A percentile compares a stretch with the other conserved stretches of the same genome.
Evolutionary conservation across 306 rosid genomes (phyloP).

Genomic region (Myrica gale): DNA sequence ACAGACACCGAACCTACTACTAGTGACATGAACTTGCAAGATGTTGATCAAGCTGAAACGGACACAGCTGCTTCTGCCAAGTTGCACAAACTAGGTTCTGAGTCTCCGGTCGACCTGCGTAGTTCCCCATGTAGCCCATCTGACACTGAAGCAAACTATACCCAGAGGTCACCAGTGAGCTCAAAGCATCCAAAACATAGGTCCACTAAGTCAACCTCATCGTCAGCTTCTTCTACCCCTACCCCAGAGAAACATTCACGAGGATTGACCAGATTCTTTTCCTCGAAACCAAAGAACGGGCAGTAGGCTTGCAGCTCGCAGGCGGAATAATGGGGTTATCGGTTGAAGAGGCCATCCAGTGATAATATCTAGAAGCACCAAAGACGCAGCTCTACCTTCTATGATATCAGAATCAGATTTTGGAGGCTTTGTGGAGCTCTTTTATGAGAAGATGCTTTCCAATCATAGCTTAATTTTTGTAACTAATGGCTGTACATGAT

Average conservation of each 20-base stretch:
- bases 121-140: conserved; percentile 58
- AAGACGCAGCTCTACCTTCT: conserved; percentile 26
- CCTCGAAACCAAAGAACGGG: conserved; percentile 69
- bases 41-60: conserved; percentile 47
- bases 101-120: conserved; percentile 54
- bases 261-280: conserved; percentile 93
- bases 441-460: conserved; percentile 24
- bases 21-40: conserved; percentile 47
- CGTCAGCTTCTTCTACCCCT: conserved; percentile 62
- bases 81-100: conserved; percentile 46
- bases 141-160: conserved; percentile 50
- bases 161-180: conserved; percentile 53
- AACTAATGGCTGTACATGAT: conserved; percentile 82
- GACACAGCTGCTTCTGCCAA: conserved; percentile 44
- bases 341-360: conserved; percentile 21
- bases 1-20: conserved; percentile 50
- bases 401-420: conserved; percentile 38
- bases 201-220: conserved; percentile 74
- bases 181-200: conserved; percentile 54
- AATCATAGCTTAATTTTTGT: conserved; percentile 50
- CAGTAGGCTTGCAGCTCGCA: conserved; percentile 52
- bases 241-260: conserved; percentile 86
- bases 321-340: conserved; percentile 26
- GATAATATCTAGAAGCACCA: conserved; percentile 42
- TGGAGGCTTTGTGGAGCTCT: conserved; percentile 47